Percentiles rank a stretch among this genome's conserved stretches.
Conservation (phyloP, 306 rosid species). For the Hippophae gyantsensis region DNA sequence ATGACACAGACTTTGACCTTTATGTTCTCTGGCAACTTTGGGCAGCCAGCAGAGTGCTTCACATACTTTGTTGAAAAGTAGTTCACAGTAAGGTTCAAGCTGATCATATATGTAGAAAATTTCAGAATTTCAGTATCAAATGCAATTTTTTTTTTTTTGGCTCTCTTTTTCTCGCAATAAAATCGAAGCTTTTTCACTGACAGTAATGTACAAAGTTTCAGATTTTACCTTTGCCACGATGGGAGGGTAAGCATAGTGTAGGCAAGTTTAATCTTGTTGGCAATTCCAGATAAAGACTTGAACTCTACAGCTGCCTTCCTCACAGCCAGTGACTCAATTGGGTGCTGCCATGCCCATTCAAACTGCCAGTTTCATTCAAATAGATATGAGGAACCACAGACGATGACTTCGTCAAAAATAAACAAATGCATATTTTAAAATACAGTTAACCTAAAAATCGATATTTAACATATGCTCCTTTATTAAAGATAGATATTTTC, state of each 20-base stretch:
- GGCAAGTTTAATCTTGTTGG: constrained; percentile 81
- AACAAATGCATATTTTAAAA: too few species aligned
- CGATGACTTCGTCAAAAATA: neutral
- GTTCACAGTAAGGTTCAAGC: constrained; percentile 74
- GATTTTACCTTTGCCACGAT: constrained; percentile 63
- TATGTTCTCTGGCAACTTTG: constrained; percentile 64
- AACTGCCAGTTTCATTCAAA: constrained; percentile 49
- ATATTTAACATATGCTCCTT: too few species aligned
- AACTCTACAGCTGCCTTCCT: constrained; percentile 75
- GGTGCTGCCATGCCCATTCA: constrained; percentile 99
- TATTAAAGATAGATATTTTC: too few species aligned
- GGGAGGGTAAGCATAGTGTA: constrained; percentile 92
- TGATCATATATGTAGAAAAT: constrained; percentile 22
- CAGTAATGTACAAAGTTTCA: too few species aligned
- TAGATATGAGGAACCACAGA: neutral
- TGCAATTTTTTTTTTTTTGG: neutral
- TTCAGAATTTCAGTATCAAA: constrained; percentile 8
- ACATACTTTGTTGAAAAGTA: constrained; percentile 73
- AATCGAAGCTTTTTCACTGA: too few species aligned
- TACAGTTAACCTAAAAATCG: too few species aligned
- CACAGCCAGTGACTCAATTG: constrained; percentile 76
- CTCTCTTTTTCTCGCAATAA: too few species aligned
- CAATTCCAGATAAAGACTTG: constrained; percentile 78
- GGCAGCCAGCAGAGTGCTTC: constrained; percentile 67
- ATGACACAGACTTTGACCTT: constrained; percentile 46